Evolutionary conservation across 2,329 filamentous ascomycete genomes (phyloP), one percentile per base, ranked within the genome.

Genomic region (Xylariaceae sp.): DNA sequence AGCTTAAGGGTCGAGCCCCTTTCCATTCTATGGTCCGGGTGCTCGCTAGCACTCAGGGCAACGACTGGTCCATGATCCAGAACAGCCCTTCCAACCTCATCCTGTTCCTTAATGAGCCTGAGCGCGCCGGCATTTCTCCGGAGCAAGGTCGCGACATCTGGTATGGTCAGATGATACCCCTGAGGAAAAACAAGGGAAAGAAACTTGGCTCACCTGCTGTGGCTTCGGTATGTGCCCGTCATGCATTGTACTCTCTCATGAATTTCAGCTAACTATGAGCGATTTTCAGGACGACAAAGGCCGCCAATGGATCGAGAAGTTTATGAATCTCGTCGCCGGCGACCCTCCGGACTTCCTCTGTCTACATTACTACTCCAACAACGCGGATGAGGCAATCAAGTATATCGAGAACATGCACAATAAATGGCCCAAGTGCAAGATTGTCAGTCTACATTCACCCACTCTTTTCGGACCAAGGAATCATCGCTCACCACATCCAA

Each of bases 81-180:
- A 51, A 54, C 42, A 45, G 55, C 10, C 49, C 51, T 22, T 53
- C 43, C 11, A 54, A 64, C 7, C 55, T 73, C 31, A 64, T 75
- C 11, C 70, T 73, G 52, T 75, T 68, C 54, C 70, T 74, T 66
- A 75, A 75, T 55, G 72, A 75, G 58, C 73, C 73, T 6, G 71
- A 75, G 51, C 65, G 70, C 43, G 64, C 65, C 12, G 65, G 70
- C 15, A 58, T 63, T 56, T 15, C 57, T 60, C 44, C 61, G 1
- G 56, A 66, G 49, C 58, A 67, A 45, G 73, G 72, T 9, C 69
- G 66, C 6, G 59, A 66, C 10, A 59, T 66, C 47, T 76, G 71
- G 71, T 55, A 57, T 38, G 55, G 64, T 12, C 64, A 69, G 45
- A 66, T 75, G 52, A 55, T 73, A 9, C 63, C 64, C 46, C 57